A percentile compares a stretch with the other conserved stretches of the same genome.
Evolutionary conservation across 164 flowering plant genomes (phyloP).

Genomic region (Taxillus chinensis): DNA sequence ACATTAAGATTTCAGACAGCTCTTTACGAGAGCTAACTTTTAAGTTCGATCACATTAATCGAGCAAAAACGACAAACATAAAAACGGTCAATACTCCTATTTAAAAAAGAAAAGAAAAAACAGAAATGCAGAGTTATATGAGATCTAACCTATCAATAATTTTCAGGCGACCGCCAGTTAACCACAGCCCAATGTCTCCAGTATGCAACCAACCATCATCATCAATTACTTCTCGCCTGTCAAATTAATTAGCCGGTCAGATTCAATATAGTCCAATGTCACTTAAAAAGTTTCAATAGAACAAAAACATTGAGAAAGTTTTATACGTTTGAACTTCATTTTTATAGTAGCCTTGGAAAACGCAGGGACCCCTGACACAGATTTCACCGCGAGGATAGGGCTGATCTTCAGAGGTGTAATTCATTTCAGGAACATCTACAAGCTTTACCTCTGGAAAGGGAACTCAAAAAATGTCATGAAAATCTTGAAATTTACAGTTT

Average conservation of each 20-base stretch:
- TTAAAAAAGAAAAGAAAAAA: no score
- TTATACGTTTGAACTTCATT: constrained; percentile 1
- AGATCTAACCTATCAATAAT: constrained; percentile 1
- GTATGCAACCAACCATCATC: constrained; percentile 4
- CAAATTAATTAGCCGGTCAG: background rate
- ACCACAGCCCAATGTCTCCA: constrained; percentile 2
- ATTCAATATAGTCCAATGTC: background rate
- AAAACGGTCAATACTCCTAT: no score
- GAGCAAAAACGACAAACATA: no score
- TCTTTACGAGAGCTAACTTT: no score
- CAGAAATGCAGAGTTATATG: no score
- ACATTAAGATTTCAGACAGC: no score
- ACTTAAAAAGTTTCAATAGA: background rate
- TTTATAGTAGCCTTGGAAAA: constrained; percentile 3
- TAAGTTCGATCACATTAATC: no score
- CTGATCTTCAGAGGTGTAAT: constrained; percentile 1
- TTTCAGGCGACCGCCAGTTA: constrained; percentile 1
- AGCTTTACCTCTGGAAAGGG: constrained; percentile 2
- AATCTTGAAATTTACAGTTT: no score
- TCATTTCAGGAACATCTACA: constrained; percentile 4
- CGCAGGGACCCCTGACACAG: background rate
- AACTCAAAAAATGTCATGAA: background rate
- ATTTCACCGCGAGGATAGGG: constrained; percentile 3
- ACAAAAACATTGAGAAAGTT: background rate
- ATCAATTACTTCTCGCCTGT: constrained; percentile 2